Evolutionary conservation across 176 grass and related monocot species (phyloP).

Genomic region (Phoenix roebelenii): DNA sequence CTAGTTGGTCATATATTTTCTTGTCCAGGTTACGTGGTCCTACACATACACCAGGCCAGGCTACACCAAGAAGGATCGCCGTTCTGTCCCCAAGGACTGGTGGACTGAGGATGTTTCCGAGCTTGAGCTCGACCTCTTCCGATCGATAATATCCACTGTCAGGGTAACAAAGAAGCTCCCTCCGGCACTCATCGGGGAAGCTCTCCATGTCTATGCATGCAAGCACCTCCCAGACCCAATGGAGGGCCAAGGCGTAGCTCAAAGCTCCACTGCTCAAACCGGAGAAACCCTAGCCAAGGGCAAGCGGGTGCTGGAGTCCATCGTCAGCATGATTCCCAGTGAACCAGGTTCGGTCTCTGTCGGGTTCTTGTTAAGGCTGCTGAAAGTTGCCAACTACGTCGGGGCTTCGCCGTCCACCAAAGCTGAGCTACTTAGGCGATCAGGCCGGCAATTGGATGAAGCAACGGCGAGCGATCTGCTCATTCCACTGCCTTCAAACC

Average conservation of each 20-base stretch:
- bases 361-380: slow-evolving; percentile 64
- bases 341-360: slow-evolving; percentile 55
- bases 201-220: slow-evolving; percentile 85
- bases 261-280: slow-evolving; percentile 26
- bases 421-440: slow-evolving; percentile 67
- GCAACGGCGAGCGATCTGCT: slow-evolving; percentile 49
- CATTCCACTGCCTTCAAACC: slow-evolving; percentile 41
- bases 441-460: slow-evolving; percentile 62
- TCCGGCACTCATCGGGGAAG: slow-evolving; percentile 75
- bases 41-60: slow-evolving; percentile 80
- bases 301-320: slow-evolving; percentile 65
- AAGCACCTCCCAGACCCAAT: slow-evolving; percentile 72
- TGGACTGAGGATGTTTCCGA: slow-evolving; percentile 98
- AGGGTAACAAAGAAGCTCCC: slow-evolving; percentile 46
- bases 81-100: slow-evolving; percentile 81
- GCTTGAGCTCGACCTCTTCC: slow-evolving; percentile 81
- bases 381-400: slow-evolving; percentile 59
- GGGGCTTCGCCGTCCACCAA: slow-evolving; percentile 63
- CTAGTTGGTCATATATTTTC: slow-evolving; percentile 1
- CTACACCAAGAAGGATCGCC: slow-evolving; percentile 35
- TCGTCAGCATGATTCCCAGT: slow-evolving; percentile 69
- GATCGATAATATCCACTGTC: slow-evolving; percentile 64
- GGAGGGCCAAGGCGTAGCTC: slow-evolving; percentile 6
- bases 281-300: slow-evolving; percentile 45
- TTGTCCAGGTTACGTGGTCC: slow-evolving; percentile 64